Evolutionary conservation across 2,329 filamentous ascomycete genomes (phyloP).

Genomic region (Geoglossum cookeanum): DNA sequence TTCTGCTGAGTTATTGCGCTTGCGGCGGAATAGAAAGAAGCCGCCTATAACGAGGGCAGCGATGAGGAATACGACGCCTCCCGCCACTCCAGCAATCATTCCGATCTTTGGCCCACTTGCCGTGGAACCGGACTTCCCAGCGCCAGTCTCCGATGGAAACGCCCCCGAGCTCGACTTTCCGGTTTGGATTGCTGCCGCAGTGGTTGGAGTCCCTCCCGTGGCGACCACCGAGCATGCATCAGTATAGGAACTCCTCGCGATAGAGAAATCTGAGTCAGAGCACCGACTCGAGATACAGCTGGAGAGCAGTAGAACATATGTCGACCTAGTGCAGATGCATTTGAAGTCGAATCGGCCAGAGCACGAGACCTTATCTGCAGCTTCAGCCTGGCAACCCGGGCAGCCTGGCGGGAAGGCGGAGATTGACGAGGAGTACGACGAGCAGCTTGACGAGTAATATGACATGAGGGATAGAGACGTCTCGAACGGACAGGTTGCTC

Average conservation of each 20-base stretch:
- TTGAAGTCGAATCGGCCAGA: not conserved
- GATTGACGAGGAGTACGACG: not conserved
- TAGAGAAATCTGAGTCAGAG: not conserved
- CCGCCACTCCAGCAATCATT: not conserved
- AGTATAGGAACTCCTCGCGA: not conserved
- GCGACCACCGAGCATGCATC: not conserved
- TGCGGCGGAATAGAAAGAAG: not conserved
- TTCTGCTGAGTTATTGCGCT: not conserved
- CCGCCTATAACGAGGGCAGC: not conserved
- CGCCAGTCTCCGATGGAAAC: not conserved
- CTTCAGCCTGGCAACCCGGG: not conserved
- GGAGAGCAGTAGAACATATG: not conserved
- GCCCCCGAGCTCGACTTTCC: not conserved
- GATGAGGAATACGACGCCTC: not conserved
- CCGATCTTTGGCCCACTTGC: not conserved
- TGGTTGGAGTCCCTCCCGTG: not conserved
- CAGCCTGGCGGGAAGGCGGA: not conserved
- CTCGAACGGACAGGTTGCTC: not conserved
- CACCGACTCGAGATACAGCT: not conserved
- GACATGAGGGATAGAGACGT: not conserved
- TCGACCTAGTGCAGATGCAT: not conserved
- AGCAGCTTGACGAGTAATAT: not conserved
- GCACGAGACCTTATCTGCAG: not conserved
- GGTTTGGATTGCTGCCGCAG: not conserved
- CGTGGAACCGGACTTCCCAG: not conserved